Base-by-base conservation (phyloP, 2,329 filamentous ascomycete species). In the Colletotrichum orchidophilum region DNA sequence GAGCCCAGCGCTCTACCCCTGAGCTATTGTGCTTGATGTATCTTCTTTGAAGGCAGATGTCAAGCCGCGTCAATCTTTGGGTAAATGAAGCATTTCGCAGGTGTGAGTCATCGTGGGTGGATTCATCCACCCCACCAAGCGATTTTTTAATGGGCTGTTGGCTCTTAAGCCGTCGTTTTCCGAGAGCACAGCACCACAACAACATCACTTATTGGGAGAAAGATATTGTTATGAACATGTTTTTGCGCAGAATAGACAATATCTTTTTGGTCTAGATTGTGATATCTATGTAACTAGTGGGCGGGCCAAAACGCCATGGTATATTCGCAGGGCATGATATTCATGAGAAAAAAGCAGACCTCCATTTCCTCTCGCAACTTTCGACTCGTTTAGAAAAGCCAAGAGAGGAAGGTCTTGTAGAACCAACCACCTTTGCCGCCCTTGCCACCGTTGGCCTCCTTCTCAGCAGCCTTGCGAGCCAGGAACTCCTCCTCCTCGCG, bases 401-500 rank as follows among this genome's bases (percentile, higher is more conserved):
- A 76, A 1, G 75, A 67, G 31, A 76, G 35, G 60, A 75, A 75
- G 11, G 39, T 72, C 58, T 70, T 74, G 69, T 79, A 79, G 72
- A 79, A 78, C 65, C 76, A 74, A 53, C 75, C 75, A 2, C 75
- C 74, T 5, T 72, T 71, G 55, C 76, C 74, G 8, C 72, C 72
- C 55, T 78, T 75, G 21, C 73, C 74, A 15, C 75, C 61, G 35
- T 74, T 71, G 2, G 74, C 64, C 54, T 76, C 75, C 26, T 76
- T 63, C 64, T 77, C 72, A 27, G 78, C 75, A 63, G 84, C 87
- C 78, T 88, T 80, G n/a, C 78, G 77, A 12, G 88, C 91, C 65
- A 93, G 76, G 81, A 92, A 94, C 73, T 89, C 90, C 71, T 89
- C 87, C 82, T 95, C 93, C 77, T 94, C 92, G 9, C 89, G 85